phyloP scores from a whole-genome alignment of 1,284 basidiomycete genomes.

The Gymnopus androsaceus region DNA sequence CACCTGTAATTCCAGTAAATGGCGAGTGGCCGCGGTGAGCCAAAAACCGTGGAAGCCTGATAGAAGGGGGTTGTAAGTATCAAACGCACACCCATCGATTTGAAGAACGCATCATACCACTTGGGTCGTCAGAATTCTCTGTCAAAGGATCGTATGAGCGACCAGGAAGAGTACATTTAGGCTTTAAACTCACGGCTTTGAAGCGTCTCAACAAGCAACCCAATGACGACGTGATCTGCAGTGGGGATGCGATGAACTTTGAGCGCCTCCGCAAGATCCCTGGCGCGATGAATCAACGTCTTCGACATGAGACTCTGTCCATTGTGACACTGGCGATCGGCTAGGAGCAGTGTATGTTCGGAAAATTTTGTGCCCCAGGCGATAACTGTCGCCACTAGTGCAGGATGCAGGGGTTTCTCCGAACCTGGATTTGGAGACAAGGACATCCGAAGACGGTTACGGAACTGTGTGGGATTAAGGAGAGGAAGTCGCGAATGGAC shows the following conservation, averaged over 20 bases:
- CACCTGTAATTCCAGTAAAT: constrained; percentile 77
- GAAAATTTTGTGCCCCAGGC: constrained; percentile 93
- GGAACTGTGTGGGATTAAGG: constrained; percentile 77
- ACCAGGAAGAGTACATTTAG: background rate
- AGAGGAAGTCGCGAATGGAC: constrained; percentile 83
- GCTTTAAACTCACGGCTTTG: constrained; percentile 69
- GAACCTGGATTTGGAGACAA: constrained; percentile 32
- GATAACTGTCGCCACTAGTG: constrained; percentile 83
- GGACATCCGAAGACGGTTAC: constrained; percentile 59
- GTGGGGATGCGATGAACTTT: constrained; percentile 83
- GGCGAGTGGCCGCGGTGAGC: constrained; percentile 74
- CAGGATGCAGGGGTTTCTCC: constrained; percentile 58
- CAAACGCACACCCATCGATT: background rate
- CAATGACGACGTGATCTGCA: constrained; percentile 78
- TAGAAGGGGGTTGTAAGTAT: constrained; percentile 9
- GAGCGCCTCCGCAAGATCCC: constrained; percentile 82
- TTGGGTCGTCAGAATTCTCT: constrained; percentile 71
- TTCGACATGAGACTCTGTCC: constrained; percentile 79
- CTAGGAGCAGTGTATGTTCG: constrained; percentile 78
- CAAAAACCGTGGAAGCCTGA: constrained; percentile 81
- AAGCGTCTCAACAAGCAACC: constrained; percentile 74
- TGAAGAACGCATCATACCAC: constrained; percentile 41
- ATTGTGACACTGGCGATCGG: constrained; percentile 71
- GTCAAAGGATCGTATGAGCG: constrained; percentile 16
- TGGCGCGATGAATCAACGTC: constrained; percentile 74